These are phyloP conservation scores for Fallopia convolvulus DNA, from an alignment of 148 eudicot species.

Conservation along the genomic window DNA sequence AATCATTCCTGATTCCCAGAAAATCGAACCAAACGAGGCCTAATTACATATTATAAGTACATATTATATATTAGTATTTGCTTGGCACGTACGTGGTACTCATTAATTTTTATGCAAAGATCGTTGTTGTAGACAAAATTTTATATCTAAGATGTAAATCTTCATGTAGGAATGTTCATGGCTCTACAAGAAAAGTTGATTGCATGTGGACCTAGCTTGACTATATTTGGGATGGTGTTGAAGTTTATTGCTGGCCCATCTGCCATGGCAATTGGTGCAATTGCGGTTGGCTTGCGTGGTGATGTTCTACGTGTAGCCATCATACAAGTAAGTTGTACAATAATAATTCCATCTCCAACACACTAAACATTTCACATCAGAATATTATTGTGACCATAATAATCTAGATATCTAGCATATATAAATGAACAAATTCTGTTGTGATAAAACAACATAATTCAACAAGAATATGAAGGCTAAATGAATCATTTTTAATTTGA, in stretches of 20 bases:
- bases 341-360: neutral
- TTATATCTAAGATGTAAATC: neutral
- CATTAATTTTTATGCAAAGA: too few species aligned
- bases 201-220: conserved; percentile 51
- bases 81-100: too few species aligned
- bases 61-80: too few species aligned
- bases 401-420: neutral
- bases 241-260: conserved; percentile 69
- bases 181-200: conserved; percentile 72
- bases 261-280: conserved; percentile 49
- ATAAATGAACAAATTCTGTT: neutral
- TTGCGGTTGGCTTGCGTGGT: conserved; percentile 57
- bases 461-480: neutral
- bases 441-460: neutral
- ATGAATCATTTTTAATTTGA: neutral
- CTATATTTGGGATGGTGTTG: conserved; percentile 54
- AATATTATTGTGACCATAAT: neutral
- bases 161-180: conserved; percentile 72
- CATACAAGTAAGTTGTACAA: conserved; percentile 46
- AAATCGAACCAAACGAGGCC: too few species aligned
- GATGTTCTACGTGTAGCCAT: conserved; percentile 59
- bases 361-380: neutral
- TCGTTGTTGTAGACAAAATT: neutral
- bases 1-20: too few species aligned
- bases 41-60: too few species aligned